Percentiles rank a stretch among this genome's conserved stretches.
Conservation (phyloP, 2,329 filamentous ascomycete species). For the Aspergillus novofumigatus region DNA sequence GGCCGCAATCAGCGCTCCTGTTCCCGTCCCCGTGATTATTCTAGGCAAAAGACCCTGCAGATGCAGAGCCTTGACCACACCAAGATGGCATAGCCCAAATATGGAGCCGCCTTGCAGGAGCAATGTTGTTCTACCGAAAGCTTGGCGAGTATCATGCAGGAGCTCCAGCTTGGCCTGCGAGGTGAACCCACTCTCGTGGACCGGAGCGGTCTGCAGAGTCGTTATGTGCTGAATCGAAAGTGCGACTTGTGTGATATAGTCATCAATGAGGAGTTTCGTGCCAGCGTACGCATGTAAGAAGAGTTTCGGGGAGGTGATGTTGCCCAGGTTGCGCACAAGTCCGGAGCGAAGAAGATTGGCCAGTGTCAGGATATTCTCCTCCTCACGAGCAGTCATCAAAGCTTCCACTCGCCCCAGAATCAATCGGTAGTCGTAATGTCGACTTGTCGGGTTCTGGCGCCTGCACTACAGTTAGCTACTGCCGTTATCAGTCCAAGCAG, state of each 20-base stretch:
- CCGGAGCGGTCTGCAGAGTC: conserved; percentile 56
- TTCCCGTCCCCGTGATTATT: conserved; percentile 88
- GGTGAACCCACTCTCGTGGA: conserved; percentile 52
- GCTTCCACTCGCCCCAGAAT: conserved; percentile 73
- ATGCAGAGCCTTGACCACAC: conserved; percentile 84
- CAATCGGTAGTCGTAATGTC: conserved; percentile 80
- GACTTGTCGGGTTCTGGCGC: conserved; percentile 76
- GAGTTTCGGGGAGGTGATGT: conserved; percentile 75
- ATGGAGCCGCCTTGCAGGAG: conserved; percentile 87
- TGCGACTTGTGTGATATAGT: conserved; percentile 83
- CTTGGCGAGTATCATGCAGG: conserved; percentile 79
- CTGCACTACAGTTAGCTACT: conserved; percentile 40
- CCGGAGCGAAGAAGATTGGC: conserved; percentile 77
- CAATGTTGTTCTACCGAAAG: conserved; percentile 80
- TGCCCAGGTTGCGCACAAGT: conserved; percentile 78
- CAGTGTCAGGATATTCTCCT: conserved; percentile 68
- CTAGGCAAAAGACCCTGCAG: conserved; percentile 75
- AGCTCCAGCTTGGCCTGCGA: conserved; percentile 80
- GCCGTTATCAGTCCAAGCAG: too few species aligned
- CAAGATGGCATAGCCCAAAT: conserved; percentile 85
- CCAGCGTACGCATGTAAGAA: conserved; percentile 84
- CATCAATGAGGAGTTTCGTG: conserved; percentile 85
- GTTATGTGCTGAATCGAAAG: conserved; percentile 75
- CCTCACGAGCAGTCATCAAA: conserved; percentile 64
- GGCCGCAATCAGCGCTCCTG: conserved; percentile 83